Percentiles rank a stretch among this genome's conserved stretches.
Evolutionary conservation across 768 basidiomycete species (phyloP).

Genomic region (Steccherinum ochraceum): DNA sequence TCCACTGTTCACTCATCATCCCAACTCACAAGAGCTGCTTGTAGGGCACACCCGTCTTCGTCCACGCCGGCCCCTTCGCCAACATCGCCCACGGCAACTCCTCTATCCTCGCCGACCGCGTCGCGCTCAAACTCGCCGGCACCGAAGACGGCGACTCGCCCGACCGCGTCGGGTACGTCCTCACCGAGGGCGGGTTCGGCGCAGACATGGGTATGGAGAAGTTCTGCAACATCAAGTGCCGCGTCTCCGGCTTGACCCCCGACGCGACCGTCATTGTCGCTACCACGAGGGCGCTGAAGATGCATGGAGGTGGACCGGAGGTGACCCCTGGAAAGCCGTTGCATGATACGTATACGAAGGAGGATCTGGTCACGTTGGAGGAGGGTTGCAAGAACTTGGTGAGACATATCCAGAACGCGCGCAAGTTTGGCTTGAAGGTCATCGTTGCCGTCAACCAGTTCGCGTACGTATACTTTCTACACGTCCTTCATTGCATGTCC

Average conservation of each 20-base stretch:
- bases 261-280: slow-evolving; percentile 96
- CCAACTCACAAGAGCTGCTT: slow-evolving; percentile 20
- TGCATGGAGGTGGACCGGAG: slow-evolving; percentile 98
- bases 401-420: slow-evolving; percentile 90
- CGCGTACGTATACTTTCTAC: slow-evolving; percentile 50
- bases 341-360: slow-evolving; percentile 89
- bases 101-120: slow-evolving; percentile 94
- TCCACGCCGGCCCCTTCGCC: slow-evolving; percentile 97
- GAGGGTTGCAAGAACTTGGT: slow-evolving; percentile 91
- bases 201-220: slow-evolving; percentile 99
- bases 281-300: slow-evolving; percentile 95
- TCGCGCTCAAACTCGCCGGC: slow-evolving; percentile 95
- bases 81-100: slow-evolving; percentile 99
- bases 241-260: slow-evolving; percentile 85
- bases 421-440: slow-evolving; percentile 95
- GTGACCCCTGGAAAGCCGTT: slow-evolving; percentile 94
- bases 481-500: background rate
- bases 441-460: slow-evolving; percentile 96
- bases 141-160: slow-evolving; percentile 84
- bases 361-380: slow-evolving; percentile 83
- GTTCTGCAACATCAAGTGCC: slow-evolving; percentile 99
- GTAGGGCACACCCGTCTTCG: slow-evolving; percentile 98
- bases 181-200: slow-evolving; percentile 98
- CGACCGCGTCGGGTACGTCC: slow-evolving; percentile 84
- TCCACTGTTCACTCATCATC: background rate